A percentile compares a stretch with the other conserved stretches of the same genome.
phyloP scores from a whole-genome alignment of 1,284 basidiomycete species.

The Ganoderma boninense region DNA sequence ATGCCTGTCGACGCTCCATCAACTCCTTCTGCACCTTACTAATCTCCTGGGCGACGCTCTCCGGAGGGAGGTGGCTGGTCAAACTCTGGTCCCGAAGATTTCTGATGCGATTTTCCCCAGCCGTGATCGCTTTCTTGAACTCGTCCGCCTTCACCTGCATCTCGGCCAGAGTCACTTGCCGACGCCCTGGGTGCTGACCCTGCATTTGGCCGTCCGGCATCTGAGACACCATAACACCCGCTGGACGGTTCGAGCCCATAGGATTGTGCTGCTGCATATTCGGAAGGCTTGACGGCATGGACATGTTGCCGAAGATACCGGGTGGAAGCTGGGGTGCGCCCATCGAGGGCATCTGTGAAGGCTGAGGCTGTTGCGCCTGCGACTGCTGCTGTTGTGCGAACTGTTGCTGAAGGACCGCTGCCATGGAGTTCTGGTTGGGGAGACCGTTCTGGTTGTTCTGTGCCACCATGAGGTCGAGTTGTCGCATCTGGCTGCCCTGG shows the following conservation, averaged over 20 bases:
- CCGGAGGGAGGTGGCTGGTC: conserved; percentile 1
- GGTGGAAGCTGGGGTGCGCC: conserved; percentile 19
- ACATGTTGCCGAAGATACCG: conserved; percentile 25
- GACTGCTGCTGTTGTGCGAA: conserved; percentile 31
- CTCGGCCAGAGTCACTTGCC: conserved; percentile 13
- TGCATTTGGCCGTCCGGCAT: conserved; percentile 24
- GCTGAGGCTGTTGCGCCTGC: conserved; percentile 29
- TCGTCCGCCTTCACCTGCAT: conserved; percentile 20
- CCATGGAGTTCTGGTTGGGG: conserved; percentile 16
- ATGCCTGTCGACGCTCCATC: conserved; percentile 2
- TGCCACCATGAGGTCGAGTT: conserved; percentile 30
- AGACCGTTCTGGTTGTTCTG: conserved; percentile 40
- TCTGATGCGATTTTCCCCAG: conserved; percentile 21
- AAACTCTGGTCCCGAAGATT: conserved; percentile 17
- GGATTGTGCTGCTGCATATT: conserved; percentile 19
- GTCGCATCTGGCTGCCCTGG: conserved; percentile 25
- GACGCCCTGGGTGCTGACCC: conserved; percentile 11
- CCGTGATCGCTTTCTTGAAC: conserved; percentile 12
- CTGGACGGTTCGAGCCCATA: conserved; percentile 13
- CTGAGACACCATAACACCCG: conserved; percentile 21
- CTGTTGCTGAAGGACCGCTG: conserved; percentile 28
- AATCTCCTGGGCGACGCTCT: conserved; percentile 20
- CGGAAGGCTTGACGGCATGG: conserved; percentile 14
- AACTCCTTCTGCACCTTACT: conserved; percentile 25
- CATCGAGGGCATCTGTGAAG: conserved; percentile 20